Base-by-base conservation (phyloP, 1,284 basidiomycete genomes). In the Hemileia vastatrix region DNA sequence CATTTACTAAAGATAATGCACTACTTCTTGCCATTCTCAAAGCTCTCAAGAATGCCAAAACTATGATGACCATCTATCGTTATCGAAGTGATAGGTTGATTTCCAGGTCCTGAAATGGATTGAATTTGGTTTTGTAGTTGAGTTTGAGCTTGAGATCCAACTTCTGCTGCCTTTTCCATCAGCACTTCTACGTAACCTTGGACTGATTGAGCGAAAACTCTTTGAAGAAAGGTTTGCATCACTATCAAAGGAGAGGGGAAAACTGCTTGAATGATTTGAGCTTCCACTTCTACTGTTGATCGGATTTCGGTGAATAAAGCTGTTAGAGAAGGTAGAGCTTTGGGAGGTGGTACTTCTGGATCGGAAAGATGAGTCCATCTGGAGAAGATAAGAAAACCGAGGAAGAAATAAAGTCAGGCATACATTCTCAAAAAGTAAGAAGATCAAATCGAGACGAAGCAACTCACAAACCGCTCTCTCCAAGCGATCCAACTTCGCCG, bases 141-240 rank as follows among this genome's bases (percentile, higher is more conserved):
- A 9, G 36, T 40, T 40, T 40, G 36, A 40, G 36, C 36, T 40
- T 40, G 9, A 15, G 69, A 58, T 44, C 63, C 56, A 47, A 71
- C 64, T 64, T 72, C 67, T 45, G 65, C 60, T 4, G 71, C 72
- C 36, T 71, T 72, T 31, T 70, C 67, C 72, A 75, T 74, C 52
- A 75, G 67, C 9, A 71, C 69, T 60, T 75, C 73, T 48, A 75
- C 69, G 53, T 71, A 72, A 23, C 65, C 68, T 57, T 74, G 72
- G 2, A 75, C 70, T 11, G 36, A 15, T 11, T 75, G 73, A 2
- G 72, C 72, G 67, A 75, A 75, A 6, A 75, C 72, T 36, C 73
- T 68, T 63, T 74, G 73, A 52, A 75, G 57, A 64, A 75, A 75
- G 3, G 72, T 72, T 62, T 71, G 72, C 73, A 75, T 74, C 40